Percentiles rank a stretch among this genome's conserved stretches.
phyloP scores from a whole-genome alignment of 176 grass and related monocot genomes.

The Thalia dealbata region DNA sequence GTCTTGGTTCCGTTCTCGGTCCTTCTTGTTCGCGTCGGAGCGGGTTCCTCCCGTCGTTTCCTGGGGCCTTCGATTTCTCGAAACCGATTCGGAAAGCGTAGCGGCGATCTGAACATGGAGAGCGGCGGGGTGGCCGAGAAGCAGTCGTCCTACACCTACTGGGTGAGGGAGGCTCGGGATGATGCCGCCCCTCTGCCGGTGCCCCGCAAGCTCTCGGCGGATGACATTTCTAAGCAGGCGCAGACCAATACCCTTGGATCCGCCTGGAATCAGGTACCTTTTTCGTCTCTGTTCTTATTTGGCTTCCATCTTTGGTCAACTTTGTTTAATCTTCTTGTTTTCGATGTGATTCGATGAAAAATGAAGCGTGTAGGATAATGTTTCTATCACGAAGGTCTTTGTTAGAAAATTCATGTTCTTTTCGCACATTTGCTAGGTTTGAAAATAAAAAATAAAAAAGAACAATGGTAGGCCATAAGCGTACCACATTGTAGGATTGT shows the following conservation, averaged over 20 bases:
- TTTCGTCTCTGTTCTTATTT: neutral
- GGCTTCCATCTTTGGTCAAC: neutral
- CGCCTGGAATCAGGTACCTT: constrained; percentile 80
- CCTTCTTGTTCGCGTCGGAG: neutral
- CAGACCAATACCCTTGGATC: constrained; percentile 52
- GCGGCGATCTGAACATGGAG: neutral
- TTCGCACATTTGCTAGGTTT: too few relatives aligned
- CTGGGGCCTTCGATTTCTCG: neutral
- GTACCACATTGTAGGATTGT: too few relatives aligned
- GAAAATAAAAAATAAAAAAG: too few relatives aligned
- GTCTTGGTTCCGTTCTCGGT: neutral
- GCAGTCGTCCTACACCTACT: constrained; percentile 77
- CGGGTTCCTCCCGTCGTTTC: neutral
- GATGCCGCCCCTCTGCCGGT: constrained; percentile 60
- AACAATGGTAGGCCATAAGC: too few relatives aligned
- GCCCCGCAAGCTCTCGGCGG: constrained; percentile 49
- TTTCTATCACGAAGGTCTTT: too few relatives aligned
- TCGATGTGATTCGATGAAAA: neutral
- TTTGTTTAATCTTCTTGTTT: neutral
- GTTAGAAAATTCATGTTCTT: too few relatives aligned
- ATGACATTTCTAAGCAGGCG: constrained; percentile 26
- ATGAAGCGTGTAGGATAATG: neutral
- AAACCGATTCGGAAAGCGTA: neutral
- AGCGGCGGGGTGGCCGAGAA: constrained; percentile 24
- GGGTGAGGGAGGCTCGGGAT: constrained; percentile 52